phyloP scores from a whole-genome alignment of 352 stramenopile species.

The Phytophthora citricola region DNA sequence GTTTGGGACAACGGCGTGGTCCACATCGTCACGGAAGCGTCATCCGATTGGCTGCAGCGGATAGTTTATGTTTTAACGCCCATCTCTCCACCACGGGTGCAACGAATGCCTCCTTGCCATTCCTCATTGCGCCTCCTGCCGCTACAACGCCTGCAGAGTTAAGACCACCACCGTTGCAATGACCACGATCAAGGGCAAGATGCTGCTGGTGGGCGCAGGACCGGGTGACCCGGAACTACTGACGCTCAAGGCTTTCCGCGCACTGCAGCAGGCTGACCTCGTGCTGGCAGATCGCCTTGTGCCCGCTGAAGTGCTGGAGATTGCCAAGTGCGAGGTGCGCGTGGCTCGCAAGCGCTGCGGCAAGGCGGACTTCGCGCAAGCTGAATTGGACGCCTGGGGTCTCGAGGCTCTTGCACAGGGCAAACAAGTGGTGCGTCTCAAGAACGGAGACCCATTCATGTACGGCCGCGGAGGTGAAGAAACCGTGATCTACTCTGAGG shows the following conservation, averaged over 20 bases:
- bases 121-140: conserved; percentile 24
- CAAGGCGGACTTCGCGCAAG: conserved; percentile 93
- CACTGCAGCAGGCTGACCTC: conserved; percentile 88
- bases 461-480: conserved; percentile 97
- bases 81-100: not conserved
- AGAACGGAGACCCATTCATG: conserved; percentile 98
- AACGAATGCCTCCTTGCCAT: conserved; percentile 7
- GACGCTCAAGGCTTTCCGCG: conserved; percentile 91
- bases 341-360: conserved; percentile 95
- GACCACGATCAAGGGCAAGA: conserved; percentile 50
- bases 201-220: conserved; percentile 90
- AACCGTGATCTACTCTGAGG: conserved; percentile 77
- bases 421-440: conserved; percentile 95
- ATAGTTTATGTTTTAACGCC: conserved; percentile 24
- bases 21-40: conserved; percentile 8
- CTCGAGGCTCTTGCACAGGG: conserved; percentile 85
- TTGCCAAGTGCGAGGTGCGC: conserved; percentile 91
- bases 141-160: not conserved
- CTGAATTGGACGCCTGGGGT: conserved; percentile 95
- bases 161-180: conserved; percentile 4
- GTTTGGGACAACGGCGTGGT: not conserved
- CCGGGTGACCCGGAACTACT: conserved; percentile 95
- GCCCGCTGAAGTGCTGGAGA: conserved; percentile 87
- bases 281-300: conserved; percentile 96
- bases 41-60: conserved; percentile 17